Conservation (phyloP, 2,329 filamentous ascomycete genomes). For the Moelleriella libera region DNA sequence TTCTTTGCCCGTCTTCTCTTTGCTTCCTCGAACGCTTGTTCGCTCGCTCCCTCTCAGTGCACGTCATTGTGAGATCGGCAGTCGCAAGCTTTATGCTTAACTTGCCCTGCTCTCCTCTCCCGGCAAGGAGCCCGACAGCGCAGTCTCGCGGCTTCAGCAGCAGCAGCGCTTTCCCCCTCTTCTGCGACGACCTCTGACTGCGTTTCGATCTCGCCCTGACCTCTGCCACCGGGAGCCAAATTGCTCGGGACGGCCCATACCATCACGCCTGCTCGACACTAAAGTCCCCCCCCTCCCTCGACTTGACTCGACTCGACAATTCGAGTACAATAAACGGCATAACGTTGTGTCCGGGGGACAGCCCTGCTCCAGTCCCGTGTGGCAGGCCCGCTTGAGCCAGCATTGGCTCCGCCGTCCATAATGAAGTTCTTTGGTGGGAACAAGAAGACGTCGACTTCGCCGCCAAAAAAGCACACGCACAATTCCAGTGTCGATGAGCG, state of each 20-base stretch:
- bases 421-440: conserved; percentile 36
- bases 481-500: conserved; percentile 17
- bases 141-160: too few relatives aligned
- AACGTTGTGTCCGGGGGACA: conserved; percentile 23
- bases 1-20: neutral
- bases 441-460: conserved; percentile 19
- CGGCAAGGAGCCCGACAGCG: too few relatives aligned
- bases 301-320: conserved; percentile 2
- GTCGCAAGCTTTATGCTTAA: too few relatives aligned
- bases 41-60: neutral
- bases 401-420: conserved; percentile 8
- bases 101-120: too few relatives aligned
- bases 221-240: neutral
- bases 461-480: conserved; percentile 25
- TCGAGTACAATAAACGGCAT: conserved; percentile 20
- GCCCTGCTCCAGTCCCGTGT: conserved; percentile 7
- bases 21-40: neutral
- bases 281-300: neutral
- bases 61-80: neutral
- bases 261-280: conserved; percentile 1
- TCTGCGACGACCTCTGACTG: too few relatives aligned
- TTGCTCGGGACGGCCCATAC: conserved; percentile 3
- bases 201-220: neutral
- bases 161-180: too few relatives aligned
- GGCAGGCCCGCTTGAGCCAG: conserved; percentile 6